Evolutionary conservation across 2,329 filamentous ascomycete genomes (phyloP).

Genomic region (Botrytis cinerea): DNA sequence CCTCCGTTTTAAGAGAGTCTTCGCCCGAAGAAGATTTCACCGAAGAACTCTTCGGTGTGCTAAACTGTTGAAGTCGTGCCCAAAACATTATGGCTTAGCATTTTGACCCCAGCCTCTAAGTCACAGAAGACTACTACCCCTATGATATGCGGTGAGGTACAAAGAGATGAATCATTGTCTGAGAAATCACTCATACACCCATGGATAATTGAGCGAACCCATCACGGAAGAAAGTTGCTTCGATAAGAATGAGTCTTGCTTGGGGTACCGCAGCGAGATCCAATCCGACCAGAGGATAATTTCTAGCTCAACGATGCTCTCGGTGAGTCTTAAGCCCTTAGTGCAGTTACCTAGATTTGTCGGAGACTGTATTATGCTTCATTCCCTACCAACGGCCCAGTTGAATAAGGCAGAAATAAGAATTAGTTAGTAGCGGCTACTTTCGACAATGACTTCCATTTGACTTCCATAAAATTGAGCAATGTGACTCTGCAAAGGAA

Average conservation of each 20-base stretch:
- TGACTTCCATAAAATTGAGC: background rate
- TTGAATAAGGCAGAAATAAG: background rate
- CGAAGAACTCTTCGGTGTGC: constrained; percentile 8
- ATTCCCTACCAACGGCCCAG: background rate
- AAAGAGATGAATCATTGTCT: background rate
- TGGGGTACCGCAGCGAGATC: background rate
- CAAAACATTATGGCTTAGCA: constrained; percentile 7
- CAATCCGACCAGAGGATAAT: background rate
- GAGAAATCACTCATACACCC: background rate
- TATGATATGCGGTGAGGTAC: background rate
- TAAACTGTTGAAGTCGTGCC: background rate
- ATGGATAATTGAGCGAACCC: background rate
- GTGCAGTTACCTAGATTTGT: constrained; percentile 6
- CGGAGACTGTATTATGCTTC: background rate
- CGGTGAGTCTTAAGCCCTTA: background rate
- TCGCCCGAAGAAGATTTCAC: background rate
- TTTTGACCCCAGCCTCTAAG: background rate
- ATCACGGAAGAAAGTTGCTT: background rate
- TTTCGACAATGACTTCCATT: background rate
- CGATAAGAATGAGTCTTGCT: background rate
- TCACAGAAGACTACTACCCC: background rate
- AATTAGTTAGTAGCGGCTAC: background rate
- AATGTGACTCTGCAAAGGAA: background rate
- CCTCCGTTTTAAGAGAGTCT: background rate
- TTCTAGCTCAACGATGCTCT: background rate